Evolutionary conservation across 495 filamentous ascomycete species (phyloP).

Genomic region (Penicillium egyptiacum): DNA sequence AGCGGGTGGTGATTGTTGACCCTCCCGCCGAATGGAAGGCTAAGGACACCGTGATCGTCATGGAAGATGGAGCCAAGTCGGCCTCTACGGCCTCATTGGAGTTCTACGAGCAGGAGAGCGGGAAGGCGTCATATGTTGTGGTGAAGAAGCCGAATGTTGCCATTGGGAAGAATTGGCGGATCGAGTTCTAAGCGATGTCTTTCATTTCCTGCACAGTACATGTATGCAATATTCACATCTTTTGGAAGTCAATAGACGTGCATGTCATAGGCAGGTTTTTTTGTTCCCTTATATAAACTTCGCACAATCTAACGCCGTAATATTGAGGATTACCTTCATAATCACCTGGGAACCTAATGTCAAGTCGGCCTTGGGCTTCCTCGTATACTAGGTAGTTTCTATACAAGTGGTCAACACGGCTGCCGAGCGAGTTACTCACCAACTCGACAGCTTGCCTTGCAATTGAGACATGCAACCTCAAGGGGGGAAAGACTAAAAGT

Average conservation of each 20-base stretch:
- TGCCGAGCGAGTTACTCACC: neutral
- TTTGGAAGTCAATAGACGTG: slow-evolving; percentile 8
- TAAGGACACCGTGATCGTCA: slow-evolving; percentile 66
- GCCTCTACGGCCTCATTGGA: slow-evolving; percentile 55
- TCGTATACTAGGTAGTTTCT: slow-evolving; percentile 2
- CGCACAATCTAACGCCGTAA: neutral
- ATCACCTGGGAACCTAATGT: neutral
- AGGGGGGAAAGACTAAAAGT: neutral
- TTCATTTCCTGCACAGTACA: slow-evolving; percentile 8
- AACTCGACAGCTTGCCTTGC: slow-evolving; percentile 2
- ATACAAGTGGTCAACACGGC: neutral
- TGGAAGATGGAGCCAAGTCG: slow-evolving; percentile 64
- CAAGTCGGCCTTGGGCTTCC: neutral
- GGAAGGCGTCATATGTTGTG: slow-evolving; percentile 74
- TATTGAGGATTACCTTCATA: neutral
- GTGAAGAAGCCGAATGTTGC: slow-evolving; percentile 74
- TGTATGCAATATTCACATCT: slow-evolving; percentile 19
- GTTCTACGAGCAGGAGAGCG: slow-evolving; percentile 57
- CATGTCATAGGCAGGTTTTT: slow-evolving; percentile 10
- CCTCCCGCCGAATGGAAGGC: slow-evolving; percentile 70
- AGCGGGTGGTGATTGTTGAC: slow-evolving; percentile 79
- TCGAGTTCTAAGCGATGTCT: slow-evolving; percentile 55
- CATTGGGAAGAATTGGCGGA: slow-evolving; percentile 80
- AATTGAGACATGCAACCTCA: neutral
- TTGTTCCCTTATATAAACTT: neutral